Evolutionary conservation across 2,329 filamentous ascomycete species (phyloP).

Genomic region (Fusarium metavorans): DNA sequence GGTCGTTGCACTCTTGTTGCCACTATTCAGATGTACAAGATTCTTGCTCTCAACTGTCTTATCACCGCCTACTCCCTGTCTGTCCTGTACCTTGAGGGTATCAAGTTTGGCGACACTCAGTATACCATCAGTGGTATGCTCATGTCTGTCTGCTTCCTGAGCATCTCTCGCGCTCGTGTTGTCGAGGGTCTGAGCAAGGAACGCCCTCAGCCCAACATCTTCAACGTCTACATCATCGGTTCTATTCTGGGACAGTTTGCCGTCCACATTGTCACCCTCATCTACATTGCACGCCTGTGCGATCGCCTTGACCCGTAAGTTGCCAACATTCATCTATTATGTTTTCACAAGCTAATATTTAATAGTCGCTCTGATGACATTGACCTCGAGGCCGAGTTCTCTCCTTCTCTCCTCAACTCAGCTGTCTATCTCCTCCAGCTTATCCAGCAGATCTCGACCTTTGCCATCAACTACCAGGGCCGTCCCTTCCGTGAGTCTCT

Average conservation of each 20-base stretch:
- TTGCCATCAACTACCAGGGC: slow-evolving; percentile 99
- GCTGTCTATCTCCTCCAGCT: slow-evolving; percentile 97
- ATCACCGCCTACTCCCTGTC: slow-evolving; percentile 98
- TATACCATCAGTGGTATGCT: slow-evolving; percentile 99
- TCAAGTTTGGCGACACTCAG: slow-evolving; percentile 98
- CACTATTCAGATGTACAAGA: slow-evolving; percentile 99
- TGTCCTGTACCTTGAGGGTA: slow-evolving; percentile 96
- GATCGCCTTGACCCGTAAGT: slow-evolving; percentile 87
- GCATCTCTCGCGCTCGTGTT: slow-evolving; percentile 95
- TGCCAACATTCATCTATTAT: accelerated
- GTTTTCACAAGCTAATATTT: slow-evolving; percentile 41
- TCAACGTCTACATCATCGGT: slow-evolving; percentile 98
- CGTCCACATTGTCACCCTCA: slow-evolving; percentile 91
- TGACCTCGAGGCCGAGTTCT: slow-evolving; percentile 94
- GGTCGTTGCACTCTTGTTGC: slow-evolving; percentile 97
- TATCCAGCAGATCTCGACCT: slow-evolving; percentile 98
- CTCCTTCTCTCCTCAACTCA: slow-evolving; percentile 93
- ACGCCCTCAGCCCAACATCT: slow-evolving; percentile 97
- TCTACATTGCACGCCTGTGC: slow-evolving; percentile 93
- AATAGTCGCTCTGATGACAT: slow-evolving; percentile 68
- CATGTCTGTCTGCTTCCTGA: slow-evolving; percentile 99
- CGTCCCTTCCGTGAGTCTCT: slow-evolving; percentile 97
- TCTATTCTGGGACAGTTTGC: slow-evolving; percentile 98
- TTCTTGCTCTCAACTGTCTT: slow-evolving; percentile 95
- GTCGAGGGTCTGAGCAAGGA: slow-evolving; percentile 97